Evolutionary conservation across 176 grass and related monocot species (phyloP), one percentile per base, ranked within the genome.

Genomic region (Triticum urartu): DNA sequence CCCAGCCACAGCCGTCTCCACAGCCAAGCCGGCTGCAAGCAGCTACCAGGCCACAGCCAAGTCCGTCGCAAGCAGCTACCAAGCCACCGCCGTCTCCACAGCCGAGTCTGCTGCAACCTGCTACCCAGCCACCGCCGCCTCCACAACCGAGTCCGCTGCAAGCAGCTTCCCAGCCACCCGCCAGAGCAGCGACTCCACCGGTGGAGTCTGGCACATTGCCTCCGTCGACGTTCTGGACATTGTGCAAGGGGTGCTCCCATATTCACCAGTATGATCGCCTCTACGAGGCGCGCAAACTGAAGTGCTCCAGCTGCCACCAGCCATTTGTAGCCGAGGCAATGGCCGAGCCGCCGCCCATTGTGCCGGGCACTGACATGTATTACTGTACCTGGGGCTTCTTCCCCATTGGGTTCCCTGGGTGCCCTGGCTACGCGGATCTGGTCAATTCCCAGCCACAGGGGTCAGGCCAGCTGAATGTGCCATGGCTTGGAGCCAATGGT

Each of bases 341-440:
- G 88, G 48, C 73, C 1, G 91, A 89, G 5, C 79, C 84, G 1
- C 95, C 95, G 9, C 91, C 95, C 39, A 88, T 95, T 80, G 93
- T 98, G 35, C 90, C 95, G 1, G 95, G 90, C 48, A 91, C 90
- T 1, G 88, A 98, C 72, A 94, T 93, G 91, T 98, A 98, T 80
- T 98, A 94, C 79, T 95, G 95, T 79, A 91, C 93, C 15, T 95
- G 95, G 95, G 93, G 95, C 2, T 98, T 98, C 90, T 93, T 98
- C 59, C 95, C 95, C 5, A 47, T 98, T 47, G 95, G 95, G 39
- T 98, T 95, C 65, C 92, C 92, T 6, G 91, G 86, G 47, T 91
- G 89, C 60, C 95, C 95, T 45, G 84, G 90, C 5, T 93, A 85
- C 7, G 72, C 88, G 14, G 86, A 38, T 43, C 75, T 93, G 85